Percentiles rank a stretch among this genome's conserved stretches.
phyloP scores from a whole-genome alignment of 805 yeast species.

The Cyberlindnera suaveolens region DNA sequence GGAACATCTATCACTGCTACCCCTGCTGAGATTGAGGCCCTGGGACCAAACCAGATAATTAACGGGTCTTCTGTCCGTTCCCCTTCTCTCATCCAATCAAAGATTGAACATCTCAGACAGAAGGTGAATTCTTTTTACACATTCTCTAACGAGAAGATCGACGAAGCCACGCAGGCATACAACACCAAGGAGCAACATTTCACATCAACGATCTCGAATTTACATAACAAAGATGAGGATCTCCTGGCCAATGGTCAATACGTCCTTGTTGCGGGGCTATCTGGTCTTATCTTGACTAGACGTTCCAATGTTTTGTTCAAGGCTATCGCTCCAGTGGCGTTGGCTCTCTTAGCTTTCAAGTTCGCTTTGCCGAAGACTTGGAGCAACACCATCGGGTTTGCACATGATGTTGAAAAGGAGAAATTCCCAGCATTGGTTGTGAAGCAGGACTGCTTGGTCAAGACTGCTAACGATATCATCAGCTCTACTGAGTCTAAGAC shows the following conservation, averaged over 20 bases:
- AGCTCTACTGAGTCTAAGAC: conserved; percentile 32
- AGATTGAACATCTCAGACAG: conserved; percentile 43
- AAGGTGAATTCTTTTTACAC: conserved; percentile 18
- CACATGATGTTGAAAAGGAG: conserved; percentile 55
- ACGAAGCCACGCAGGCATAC: conserved; percentile 43
- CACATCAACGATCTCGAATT: conserved; percentile 52
- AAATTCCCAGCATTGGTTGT: conserved; percentile 58
- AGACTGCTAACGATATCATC: conserved; percentile 39
- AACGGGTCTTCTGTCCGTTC: conserved; percentile 56
- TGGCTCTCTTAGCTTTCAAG: conserved; percentile 61
- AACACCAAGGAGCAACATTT: conserved; percentile 58
- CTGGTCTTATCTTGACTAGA: conserved; percentile 72
- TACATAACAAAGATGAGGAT: conserved; percentile 63
- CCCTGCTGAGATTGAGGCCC: conserved; percentile 33
- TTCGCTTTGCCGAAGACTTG: conserved; percentile 71
- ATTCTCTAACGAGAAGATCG: conserved; percentile 32
- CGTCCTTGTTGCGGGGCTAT: conserved; percentile 57
- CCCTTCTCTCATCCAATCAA: conserved; percentile 40
- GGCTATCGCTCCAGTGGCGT: conserved; percentile 47
- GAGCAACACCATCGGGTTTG: conserved; percentile 47
- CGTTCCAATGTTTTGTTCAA: conserved; percentile 53
- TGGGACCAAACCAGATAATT: conserved; percentile 43
- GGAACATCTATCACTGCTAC: conserved; percentile 43
- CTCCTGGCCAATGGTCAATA: conserved; percentile 67
- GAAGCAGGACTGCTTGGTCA: conserved; percentile 47